Conservation (phyloP, 1,139 yeast genomes). For the Geotrichum klebahnii region DNA sequence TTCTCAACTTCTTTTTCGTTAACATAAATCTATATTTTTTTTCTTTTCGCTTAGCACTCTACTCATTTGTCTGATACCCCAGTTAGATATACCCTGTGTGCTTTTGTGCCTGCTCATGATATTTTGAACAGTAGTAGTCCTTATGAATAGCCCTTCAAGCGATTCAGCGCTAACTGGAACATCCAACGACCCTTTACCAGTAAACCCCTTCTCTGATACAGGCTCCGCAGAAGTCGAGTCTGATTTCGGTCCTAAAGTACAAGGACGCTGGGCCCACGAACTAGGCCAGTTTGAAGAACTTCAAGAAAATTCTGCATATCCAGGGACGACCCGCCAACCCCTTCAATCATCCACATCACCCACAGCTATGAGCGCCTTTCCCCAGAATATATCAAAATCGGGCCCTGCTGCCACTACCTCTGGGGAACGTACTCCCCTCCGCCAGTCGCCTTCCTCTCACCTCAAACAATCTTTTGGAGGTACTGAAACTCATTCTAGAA, state of each 20-base stretch:
- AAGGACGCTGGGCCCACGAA: slow-evolving; percentile 11
- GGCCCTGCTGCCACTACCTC: background rate
- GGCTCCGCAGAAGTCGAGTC: slow-evolving; percentile 20
- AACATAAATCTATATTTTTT: background rate
- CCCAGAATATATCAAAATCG: background rate
- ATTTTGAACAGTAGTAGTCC: background rate
- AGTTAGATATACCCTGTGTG: background rate
- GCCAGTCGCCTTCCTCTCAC: background rate
- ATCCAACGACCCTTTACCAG: slow-evolving; percentile 27
- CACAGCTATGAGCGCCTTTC: slow-evolving; percentile 6
- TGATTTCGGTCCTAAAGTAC: background rate
- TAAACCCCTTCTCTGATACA: slow-evolving; percentile 27
- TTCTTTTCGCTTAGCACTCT: background rate
- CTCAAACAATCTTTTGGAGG: slow-evolving; percentile 9
- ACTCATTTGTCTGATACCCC: background rate
- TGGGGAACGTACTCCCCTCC: slow-evolving; percentile 9
- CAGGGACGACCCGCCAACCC: background rate
- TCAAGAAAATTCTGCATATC: background rate
- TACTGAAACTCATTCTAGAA: slow-evolving; percentile 2
- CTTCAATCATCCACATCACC: slow-evolving; percentile 3
- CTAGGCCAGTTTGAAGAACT: slow-evolving; percentile 18
- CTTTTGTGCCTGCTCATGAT: background rate
- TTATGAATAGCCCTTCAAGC: slow-evolving; percentile 36
- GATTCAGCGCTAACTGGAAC: slow-evolving; percentile 32
- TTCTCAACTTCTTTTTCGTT: too few species aligned